These are phyloP conservation scores for Asterella californica DNA, from an alignment of 225 moss, liverwort and hornwort genomes.

Conservation along the genomic window DNA sequence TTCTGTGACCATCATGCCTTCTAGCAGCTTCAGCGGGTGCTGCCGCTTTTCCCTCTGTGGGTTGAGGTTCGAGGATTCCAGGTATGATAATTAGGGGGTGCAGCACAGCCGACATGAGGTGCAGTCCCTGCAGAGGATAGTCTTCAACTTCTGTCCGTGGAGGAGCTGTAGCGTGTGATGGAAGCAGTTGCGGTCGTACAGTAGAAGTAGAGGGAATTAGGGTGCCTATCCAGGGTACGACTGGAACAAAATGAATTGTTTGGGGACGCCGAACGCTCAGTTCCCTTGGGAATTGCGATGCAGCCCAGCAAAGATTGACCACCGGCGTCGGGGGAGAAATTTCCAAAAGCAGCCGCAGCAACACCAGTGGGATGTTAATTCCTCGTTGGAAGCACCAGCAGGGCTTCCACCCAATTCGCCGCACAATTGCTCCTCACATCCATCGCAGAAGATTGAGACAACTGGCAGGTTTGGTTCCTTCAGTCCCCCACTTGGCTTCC, in stretches of 20 bases:
- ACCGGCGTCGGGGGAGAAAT: neutral
- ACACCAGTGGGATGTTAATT: neutral
- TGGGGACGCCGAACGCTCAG: conserved; percentile 9
- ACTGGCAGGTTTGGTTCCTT: neutral
- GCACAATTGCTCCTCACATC: neutral
- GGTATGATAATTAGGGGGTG: neutral
- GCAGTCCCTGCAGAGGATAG: neutral
- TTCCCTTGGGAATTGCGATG: neutral
- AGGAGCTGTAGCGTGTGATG: neutral
- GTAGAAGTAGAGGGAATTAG: neutral
- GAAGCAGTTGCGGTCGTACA: neutral
- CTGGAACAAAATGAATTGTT: neutral
- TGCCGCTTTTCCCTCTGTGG: neutral
- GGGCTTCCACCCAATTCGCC: conserved; percentile 1
- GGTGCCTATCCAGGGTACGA: neutral
- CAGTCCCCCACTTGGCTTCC: neutral
- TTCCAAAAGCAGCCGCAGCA: neutral
- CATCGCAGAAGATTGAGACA: conserved; percentile 9
- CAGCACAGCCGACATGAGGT: neutral
- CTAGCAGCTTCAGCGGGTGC: neutral
- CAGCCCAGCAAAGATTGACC: neutral
- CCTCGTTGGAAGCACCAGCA: conserved; percentile 2
- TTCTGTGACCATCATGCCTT: neutral
- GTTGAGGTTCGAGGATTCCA: neutral
- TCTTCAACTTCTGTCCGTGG: neutral